A percentile compares a stretch with the other conserved stretches of the same genome.
phyloP scores from a whole-genome alignment of 257 asterid genomes.

The Eustoma russellianum region DNA sequence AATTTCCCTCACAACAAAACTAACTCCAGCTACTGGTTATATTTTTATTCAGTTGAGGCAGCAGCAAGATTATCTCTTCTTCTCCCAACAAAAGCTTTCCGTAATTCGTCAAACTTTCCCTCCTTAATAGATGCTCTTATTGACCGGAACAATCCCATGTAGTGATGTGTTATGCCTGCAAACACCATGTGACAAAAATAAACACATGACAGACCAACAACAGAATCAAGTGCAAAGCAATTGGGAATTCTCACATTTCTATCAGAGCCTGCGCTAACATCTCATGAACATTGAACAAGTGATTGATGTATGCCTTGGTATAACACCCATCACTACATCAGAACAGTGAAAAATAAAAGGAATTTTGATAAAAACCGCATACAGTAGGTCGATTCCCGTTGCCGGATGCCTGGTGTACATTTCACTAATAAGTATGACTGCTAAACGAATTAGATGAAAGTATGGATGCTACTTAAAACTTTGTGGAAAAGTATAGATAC shows the following conservation, averaged over 20 bases:
- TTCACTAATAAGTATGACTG: too few species aligned
- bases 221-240: not conserved
- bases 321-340: too few species aligned
- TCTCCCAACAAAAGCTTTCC: conserved; percentile 37
- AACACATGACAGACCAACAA: not conserved
- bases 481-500: too few species aligned
- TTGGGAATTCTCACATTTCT: conserved; percentile 54
- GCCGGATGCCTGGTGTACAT: too few species aligned
- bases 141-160: conserved; percentile 66
- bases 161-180: conserved; percentile 92
- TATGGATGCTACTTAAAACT: too few species aligned
- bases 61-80: conserved; percentile 41
- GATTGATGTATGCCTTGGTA: conserved; percentile 87
- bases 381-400: too few species aligned
- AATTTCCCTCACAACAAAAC: too few species aligned
- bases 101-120: conserved; percentile 61
- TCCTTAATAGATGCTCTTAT: conserved; percentile 58
- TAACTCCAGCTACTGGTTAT: too few species aligned
- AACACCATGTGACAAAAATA: conserved; percentile 1
- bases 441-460: too few species aligned
- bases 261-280: conserved; percentile 86
- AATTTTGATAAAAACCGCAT: too few species aligned
- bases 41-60: conserved; percentile 23
- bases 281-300: conserved; percentile 80
- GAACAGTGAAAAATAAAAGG: too few species aligned